A percentile compares a stretch with the other conserved stretches of the same genome.
phyloP scores from a whole-genome alignment of 805 yeast species.

The Hanseniaspora mollemarum region DNA sequence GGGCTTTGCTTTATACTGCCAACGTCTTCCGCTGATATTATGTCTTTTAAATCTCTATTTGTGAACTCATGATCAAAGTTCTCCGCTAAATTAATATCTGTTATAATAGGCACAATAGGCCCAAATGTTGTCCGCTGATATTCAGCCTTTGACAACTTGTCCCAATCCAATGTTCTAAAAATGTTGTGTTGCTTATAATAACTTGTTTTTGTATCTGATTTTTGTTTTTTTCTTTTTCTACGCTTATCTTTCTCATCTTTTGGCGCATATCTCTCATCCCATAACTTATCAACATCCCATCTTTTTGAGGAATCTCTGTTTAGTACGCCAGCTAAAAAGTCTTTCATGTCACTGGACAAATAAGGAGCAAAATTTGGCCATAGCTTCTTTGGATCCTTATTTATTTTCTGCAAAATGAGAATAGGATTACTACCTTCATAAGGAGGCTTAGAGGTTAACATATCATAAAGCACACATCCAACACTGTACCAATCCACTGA shows the following conservation, averaged over 20 bases:
- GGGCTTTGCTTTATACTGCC: neutral
- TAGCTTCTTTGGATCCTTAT: conserved; percentile 46
- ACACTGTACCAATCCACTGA: conserved; percentile 88
- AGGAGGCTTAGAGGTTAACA: conserved; percentile 79
- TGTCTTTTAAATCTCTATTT: conserved; percentile 41
- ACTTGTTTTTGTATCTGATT: conserved; percentile 25
- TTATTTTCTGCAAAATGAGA: conserved; percentile 62
- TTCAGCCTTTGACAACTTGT: conserved; percentile 39
- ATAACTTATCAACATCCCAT: conserved; percentile 45
- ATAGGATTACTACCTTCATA: conserved; percentile 75
- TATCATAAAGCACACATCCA: conserved; percentile 69
- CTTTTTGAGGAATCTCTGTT: conserved; percentile 62
- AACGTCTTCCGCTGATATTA: conserved; percentile 20
- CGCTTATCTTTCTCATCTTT: conserved; percentile 4
- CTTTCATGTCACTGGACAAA: conserved; percentile 69
- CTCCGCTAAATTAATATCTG: conserved; percentile 73
- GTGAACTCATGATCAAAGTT: conserved; percentile 77
- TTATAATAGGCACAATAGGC: conserved; percentile 72
- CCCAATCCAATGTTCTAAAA: conserved; percentile 70
- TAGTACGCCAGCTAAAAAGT: conserved; percentile 50
- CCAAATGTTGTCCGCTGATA: conserved; percentile 40
- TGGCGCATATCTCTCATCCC: conserved; percentile 28
- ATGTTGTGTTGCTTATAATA: conserved; percentile 54
- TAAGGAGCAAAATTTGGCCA: conserved; percentile 52
- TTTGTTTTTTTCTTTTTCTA: conserved; percentile 22